Evolutionary conservation across 495 filamentous ascomycete species (phyloP), one percentile per base, ranked within the genome.

Genomic region (Rusavskia elegans): DNA sequence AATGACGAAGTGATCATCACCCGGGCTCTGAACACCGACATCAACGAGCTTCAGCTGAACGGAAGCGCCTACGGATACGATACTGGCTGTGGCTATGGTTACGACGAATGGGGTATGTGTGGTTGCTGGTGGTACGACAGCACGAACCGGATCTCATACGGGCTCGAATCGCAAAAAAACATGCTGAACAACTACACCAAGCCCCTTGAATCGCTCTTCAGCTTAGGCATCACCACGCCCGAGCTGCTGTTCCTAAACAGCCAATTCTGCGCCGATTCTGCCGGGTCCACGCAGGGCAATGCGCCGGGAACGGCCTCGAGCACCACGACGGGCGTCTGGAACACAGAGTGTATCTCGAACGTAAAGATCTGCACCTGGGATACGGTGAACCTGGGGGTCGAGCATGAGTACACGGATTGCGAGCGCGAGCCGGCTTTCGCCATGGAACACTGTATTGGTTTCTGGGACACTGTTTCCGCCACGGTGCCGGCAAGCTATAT

Each of bases 41-140:
- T 39, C 20, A 27, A 54, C 30, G 16, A 37, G 11, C 46, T 50
- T 2, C 49, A 35, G 17, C 32, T 11, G 27, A 57, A 57, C 32
- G 55, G 55, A 6, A 45, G 37, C 20, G 25, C 50, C 11, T 27
- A 35, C 7, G 25, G 10, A 29, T 23, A 42, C 13, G 37, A 45
- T 23, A 44, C 50, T 16, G 23, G 44, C 3, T 41, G 44, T 32
- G 52, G 55, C 35, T 25, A 20, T 16, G 52, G 37, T 2, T 57
- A 53, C 45, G 51, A 57, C 42, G 17, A 45, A 38, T 57, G 50
- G 40, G 51, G 51, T 32, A 38, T 57, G 30, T 57, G 55, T 27
- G 50, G 51, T 9, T 17, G 10, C 50, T 57, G 55, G 55, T 57
- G 55, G 55, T 57, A 52, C 42, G 55, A 57, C 25, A 20, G 21